phyloP scores from a whole-genome alignment of 176 grass and related monocot species.

The Phoenix dactylifera region DNA sequence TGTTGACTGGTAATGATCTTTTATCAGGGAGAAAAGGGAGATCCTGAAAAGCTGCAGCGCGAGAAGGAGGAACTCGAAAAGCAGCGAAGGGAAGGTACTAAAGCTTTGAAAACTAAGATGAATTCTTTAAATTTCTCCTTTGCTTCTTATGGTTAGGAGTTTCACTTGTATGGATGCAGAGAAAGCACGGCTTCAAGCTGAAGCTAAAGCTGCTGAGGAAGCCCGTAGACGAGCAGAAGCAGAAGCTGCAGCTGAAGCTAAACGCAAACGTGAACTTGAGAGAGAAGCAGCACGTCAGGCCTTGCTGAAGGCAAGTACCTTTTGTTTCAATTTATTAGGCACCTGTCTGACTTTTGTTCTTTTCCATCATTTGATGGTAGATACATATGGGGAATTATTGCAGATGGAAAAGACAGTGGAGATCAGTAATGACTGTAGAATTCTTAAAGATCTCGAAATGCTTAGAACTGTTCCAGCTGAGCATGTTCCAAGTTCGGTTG shows the following conservation, averaged over 20 bases:
- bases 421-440: conserved; percentile 70
- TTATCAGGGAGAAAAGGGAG: conserved; percentile 65
- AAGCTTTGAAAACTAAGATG: conserved; percentile 4
- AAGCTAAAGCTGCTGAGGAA: conserved; percentile 85
- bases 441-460: conserved; percentile 91
- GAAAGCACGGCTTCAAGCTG: conserved; percentile 82
- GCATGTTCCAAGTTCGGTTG: conserved; percentile 57
- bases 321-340: neutral
- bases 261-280: conserved; percentile 71
- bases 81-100: conserved; percentile 68
- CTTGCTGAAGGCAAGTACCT: conserved; percentile 64
- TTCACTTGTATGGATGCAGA: conserved; percentile 30
- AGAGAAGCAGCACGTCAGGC: conserved; percentile 96
- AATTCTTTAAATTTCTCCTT: conserved; percentile 2
- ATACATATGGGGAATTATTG: neutral
- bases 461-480: conserved; percentile 57
- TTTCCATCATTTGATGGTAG: neutral
- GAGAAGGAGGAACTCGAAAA: conserved; percentile 90
- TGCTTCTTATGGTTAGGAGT: neutral
- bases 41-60: conserved; percentile 76
- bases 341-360: neutral
- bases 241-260: conserved; percentile 64
- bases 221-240: conserved; percentile 69
- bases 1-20: neutral
- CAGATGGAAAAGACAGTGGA: conserved; percentile 99